Evolutionary conservation across 805 yeast species (phyloP).

Genomic region (Candida maltosa): DNA sequence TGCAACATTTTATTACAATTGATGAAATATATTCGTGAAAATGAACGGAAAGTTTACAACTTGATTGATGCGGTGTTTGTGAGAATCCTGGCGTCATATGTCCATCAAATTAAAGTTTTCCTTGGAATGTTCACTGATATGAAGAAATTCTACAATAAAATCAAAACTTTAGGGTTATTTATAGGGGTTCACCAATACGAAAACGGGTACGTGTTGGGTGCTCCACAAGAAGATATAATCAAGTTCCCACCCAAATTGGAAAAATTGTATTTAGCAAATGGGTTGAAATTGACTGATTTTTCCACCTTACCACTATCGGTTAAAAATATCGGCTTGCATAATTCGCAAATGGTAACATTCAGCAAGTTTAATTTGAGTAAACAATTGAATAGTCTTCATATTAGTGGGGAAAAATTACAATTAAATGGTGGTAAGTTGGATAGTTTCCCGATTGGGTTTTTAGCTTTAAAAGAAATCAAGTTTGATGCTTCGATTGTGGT

Average conservation of each 20-base stretch:
- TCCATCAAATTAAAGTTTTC: slow-evolving; percentile 4
- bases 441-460: slow-evolving; percentile 8
- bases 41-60: neutral
- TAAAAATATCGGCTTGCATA: slow-evolving; percentile 5
- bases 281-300: slow-evolving; percentile 6
- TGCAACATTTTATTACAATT: slow-evolving; percentile 8
- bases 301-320: slow-evolving; percentile 5
- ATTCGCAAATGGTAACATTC: slow-evolving; percentile 3
- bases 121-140: slow-evolving; percentile 4
- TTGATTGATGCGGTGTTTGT: slow-evolving; percentile 4
- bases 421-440: slow-evolving; percentile 7
- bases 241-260: slow-evolving; percentile 7
- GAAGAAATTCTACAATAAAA: slow-evolving; percentile 2
- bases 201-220: slow-evolving; percentile 5
- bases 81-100: slow-evolving; percentile 8
- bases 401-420: slow-evolving; percentile 3
- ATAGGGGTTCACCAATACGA: slow-evolving; percentile 7
- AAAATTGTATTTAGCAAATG: slow-evolving; percentile 5
- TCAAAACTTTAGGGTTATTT: slow-evolving; percentile 8
- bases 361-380: slow-evolving; percentile 8
- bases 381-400: slow-evolving; percentile 5
- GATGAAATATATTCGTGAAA: slow-evolving; percentile 5
- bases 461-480: slow-evolving; percentile 7
- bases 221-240: neutral
- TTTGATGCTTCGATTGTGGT: slow-evolving; percentile 8